Conservation (phyloP, 305 asterid species). For the Fraxinus sp. region DNA sequence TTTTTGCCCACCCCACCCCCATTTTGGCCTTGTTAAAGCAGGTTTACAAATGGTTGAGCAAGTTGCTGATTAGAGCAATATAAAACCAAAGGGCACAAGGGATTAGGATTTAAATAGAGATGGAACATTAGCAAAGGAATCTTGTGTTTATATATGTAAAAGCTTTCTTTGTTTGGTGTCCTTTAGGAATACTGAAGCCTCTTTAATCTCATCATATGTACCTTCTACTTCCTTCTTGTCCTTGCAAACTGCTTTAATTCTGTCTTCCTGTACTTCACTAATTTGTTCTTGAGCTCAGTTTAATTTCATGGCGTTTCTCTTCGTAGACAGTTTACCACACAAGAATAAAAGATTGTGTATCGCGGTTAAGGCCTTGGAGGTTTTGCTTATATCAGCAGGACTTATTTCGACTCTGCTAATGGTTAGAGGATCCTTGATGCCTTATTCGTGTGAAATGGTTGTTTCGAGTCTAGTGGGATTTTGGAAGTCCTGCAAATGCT, state of each 20-base stretch:
- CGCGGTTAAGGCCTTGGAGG: slow-evolving; percentile 30
- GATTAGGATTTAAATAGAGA: slow-evolving; percentile 13
- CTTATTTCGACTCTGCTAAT: slow-evolving; percentile 30
- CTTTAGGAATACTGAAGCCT: not conserved
- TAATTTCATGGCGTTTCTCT: slow-evolving; percentile 26
- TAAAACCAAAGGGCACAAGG: slow-evolving; percentile 7
- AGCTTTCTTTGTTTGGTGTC: slow-evolving; percentile 19
- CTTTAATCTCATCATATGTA: not conserved
- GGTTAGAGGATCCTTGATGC: slow-evolving; percentile 21
- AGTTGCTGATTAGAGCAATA: slow-evolving; percentile 3
- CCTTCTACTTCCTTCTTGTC: not conserved
- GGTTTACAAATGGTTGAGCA: slow-evolving; percentile 2
- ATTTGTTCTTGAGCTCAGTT: not conserved
- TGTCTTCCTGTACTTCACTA: not conserved
- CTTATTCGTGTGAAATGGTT: slow-evolving; percentile 28
- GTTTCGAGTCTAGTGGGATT: slow-evolving; percentile 30
- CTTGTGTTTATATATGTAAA: slow-evolving; percentile 9
- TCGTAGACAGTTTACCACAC: slow-evolving; percentile 25
- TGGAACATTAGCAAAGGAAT: slow-evolving; percentile 23
- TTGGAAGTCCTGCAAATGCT: slow-evolving; percentile 30
- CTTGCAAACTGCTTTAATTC: slow-evolving; percentile 3
- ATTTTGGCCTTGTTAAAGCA: slow-evolving; percentile 1
- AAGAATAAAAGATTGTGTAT: slow-evolving; percentile 26
- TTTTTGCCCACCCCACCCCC: not conserved
- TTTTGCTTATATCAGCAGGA: slow-evolving; percentile 42